A percentile compares a stretch with the other conserved stretches of the same genome.
phyloP scores from a whole-genome alignment of 139 green algal species.

The Coelastrella sp. region DNA sequence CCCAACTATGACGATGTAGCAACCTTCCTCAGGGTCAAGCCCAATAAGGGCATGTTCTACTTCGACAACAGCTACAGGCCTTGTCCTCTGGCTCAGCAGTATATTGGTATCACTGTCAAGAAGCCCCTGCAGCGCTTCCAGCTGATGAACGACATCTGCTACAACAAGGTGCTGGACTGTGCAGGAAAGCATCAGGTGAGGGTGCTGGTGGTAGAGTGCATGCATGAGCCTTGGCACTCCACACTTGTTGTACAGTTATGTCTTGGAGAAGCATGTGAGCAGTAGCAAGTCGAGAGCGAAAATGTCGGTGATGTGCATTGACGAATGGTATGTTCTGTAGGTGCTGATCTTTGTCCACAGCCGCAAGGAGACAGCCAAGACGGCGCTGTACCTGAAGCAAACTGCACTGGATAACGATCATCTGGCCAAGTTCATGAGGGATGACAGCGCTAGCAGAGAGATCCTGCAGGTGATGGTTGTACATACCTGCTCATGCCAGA shows the following conservation, averaged over 20 bases:
- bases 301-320: too few species aligned
- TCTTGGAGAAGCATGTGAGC: too few species aligned
- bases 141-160: constrained; percentile 99
- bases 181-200: constrained; percentile 91
- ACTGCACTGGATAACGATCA: constrained; percentile 81
- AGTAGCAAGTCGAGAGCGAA: too few species aligned
- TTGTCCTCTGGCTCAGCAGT: constrained; percentile 96
- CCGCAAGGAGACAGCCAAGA: constrained; percentile 99
- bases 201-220: background rate
- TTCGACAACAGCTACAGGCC: constrained; percentile 97
- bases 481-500: too few species aligned
- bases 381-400: constrained; percentile 91
- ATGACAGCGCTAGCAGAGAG: constrained; percentile 86
- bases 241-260: background rate
- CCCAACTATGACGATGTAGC: constrained; percentile 98
- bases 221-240: too few species aligned
- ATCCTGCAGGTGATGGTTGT: constrained; percentile 75
- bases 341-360: constrained; percentile 98
- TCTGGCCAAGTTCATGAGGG: constrained; percentile 81
- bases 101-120: constrained; percentile 95
- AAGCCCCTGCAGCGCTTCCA: constrained; percentile 99
- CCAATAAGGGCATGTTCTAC: constrained; percentile 93
- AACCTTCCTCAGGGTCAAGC: constrained; percentile 92
- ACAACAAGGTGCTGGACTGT: constrained; percentile 95
- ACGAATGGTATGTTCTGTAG: constrained; percentile 50